Evolutionary conservation across 345 rosid species (phyloP), one percentile per base, ranked within the genome.

Genomic region (rapeseed (Brassica napus)): DNA sequence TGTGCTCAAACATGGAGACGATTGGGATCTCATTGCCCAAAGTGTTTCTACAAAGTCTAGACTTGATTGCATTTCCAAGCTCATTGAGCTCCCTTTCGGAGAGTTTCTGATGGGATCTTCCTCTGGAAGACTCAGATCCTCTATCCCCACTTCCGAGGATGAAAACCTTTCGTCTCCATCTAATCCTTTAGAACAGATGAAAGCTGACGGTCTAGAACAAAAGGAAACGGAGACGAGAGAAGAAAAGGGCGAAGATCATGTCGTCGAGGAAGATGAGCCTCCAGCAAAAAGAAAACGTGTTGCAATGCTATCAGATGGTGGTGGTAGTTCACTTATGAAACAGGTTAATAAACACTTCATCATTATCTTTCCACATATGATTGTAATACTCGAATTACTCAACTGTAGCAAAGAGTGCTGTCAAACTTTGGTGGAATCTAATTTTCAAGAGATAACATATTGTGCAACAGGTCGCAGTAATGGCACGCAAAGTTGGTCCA

Each of bases 11-110:
- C 92, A 91, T 73, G 97, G 96, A 42, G 90, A 93, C 70, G 88
- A 95, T 69, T 95, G 99, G 99, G 98, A 93, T 65, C 92, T 93
- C 74, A 91, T 93, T 81, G 91, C 96, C 6, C 88, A 86, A 80
- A 86, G 83, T 83, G 89, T 95, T 79, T 83, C 84, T 65, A 88
- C 92, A 18, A 95, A 91, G 88, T 86, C 81, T 57, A 91, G 88
- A 77, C 81, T 88, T 1, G 97, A 93, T 67, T 95, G 99, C 75
- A 89, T 95, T 74, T 68, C 91, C 8, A 95, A 91, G 84, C 86
- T 95, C 65, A 87, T 95, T 62, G 99, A 93, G 85, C 84, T 93
- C 60, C 99, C 99, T 2, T 89, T 95, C 74, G 97, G 98, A 68
- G 92, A 90, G 74, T 77, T 89, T 80, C 77, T 87, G 67, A 79